Conservation (phyloP, 1,284 basidiomycete species). For the Apiotrichum veenhuisii region DNA sequence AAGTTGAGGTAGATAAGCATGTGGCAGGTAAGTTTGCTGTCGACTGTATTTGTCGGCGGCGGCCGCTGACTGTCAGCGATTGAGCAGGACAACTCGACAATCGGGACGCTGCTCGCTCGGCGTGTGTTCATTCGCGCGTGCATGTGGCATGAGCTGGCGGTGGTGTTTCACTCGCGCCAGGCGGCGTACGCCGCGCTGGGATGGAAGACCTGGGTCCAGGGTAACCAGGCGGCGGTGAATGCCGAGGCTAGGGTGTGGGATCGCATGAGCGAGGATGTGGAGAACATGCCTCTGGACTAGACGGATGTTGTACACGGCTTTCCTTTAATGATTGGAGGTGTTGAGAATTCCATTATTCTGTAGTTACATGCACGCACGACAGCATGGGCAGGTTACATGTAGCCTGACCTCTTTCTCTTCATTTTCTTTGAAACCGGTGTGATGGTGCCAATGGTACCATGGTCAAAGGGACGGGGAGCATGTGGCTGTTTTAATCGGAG, state of each 20-base stretch:
- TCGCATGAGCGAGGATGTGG: constrained; percentile 63
- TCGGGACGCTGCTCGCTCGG: constrained; percentile 64
- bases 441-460: too few relatives aligned
- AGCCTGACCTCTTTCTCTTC: too few relatives aligned
- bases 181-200: constrained; percentile 71
- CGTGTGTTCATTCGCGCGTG: constrained; percentile 80
- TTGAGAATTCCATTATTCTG: background rate
- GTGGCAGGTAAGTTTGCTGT: constrained; percentile 34
- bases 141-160: constrained; percentile 86
- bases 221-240: constrained; percentile 65
- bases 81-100: constrained; percentile 50
- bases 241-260: constrained; percentile 66
- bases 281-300: constrained; percentile 79
- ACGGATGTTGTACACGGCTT: background rate
- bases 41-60: background rate
- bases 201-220: constrained; percentile 65
- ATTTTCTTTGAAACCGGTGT: too few relatives aligned
- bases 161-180: constrained; percentile 81
- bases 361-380: background rate
- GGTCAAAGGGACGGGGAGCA: too few relatives aligned
- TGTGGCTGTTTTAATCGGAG: too few relatives aligned
- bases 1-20: constrained; percentile 73
- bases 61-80: constrained; percentile 24
- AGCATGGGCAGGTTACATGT: too few relatives aligned
- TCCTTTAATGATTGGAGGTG: background rate